phyloP scores from a whole-genome alignment of 2,329 filamentous ascomycete genomes.

The Arthroderma uncinatum region DNA sequence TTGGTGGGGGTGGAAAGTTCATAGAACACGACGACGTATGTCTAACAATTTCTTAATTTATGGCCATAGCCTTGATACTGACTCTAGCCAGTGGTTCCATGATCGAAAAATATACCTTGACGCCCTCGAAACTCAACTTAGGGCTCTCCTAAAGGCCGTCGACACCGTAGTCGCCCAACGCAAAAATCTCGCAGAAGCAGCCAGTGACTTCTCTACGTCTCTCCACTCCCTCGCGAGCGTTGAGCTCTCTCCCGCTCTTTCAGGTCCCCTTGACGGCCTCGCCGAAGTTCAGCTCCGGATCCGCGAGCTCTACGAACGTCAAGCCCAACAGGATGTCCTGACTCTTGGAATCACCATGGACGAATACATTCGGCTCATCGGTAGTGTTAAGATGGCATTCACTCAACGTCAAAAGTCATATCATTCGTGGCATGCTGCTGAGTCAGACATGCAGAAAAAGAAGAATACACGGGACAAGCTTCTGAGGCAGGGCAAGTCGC shows the following conservation, averaged over 20 bases:
- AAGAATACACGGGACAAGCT: constrained; percentile 85
- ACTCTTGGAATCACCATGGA: constrained; percentile 96
- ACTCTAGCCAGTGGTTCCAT: constrained; percentile 69
- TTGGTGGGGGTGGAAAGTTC: constrained; percentile 73
- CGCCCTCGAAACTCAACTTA: constrained; percentile 81
- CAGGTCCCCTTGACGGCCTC: constrained; percentile 77
- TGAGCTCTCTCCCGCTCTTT: constrained; percentile 79
- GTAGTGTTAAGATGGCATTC: constrained; percentile 89
- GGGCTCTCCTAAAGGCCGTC: constrained; percentile 81
- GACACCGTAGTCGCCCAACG: constrained; percentile 85
- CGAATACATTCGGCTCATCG: constrained; percentile 93
- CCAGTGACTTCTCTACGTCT: constrained; percentile 83
- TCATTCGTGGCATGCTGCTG: constrained; percentile 84
- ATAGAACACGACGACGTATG: constrained; percentile 91
- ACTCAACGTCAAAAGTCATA: constrained; percentile 88
- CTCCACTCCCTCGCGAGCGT: constrained; percentile 87
- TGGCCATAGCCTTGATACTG: neutral
- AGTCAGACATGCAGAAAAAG: constrained; percentile 81
- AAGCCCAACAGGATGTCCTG: constrained; percentile 91
- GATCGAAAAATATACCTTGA: constrained; percentile 92
- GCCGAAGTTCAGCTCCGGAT: constrained; percentile 92
- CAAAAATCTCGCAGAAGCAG: constrained; percentile 86
- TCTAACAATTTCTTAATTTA: constrained; percentile 12
- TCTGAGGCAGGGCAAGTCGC: constrained; percentile 84
- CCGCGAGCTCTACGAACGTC: constrained; percentile 86